Evolutionary conservation across 306 rosid species (phyloP), one percentile per base, ranked within the genome.

Genomic region (Dalbergia cultrata): DNA sequence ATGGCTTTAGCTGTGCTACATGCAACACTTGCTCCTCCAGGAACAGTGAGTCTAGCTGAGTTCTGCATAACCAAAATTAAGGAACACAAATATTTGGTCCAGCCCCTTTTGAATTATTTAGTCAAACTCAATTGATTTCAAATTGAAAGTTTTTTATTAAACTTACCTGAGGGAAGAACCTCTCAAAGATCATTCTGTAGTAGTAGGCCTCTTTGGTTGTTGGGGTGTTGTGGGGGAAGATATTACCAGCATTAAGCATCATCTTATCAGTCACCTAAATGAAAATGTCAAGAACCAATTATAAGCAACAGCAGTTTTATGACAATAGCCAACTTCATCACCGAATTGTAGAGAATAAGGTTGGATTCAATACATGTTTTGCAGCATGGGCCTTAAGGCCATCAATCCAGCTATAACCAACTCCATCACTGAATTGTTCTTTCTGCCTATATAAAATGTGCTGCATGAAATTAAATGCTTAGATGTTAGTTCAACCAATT

Each of bases 401-500:
- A 82, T 96, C 98, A 65, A 96, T 96, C 99, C 99, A 96, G 41
- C 98, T 89, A 67, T 96, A 96, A 50, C 99, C 99, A 34, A 96
- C 99, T 9, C 99, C 98, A 76, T 96, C 98, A 74, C 98, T 96
- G 86, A 93, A 96, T 78, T 96, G 99, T 70, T 96, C 99, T 59
- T 96, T 96, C 84, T 93, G 99, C 79, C 99, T 89, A 68, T 93
- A 96, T 54, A 96, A 82, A 77, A 96, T 94, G 81, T 90, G 93
- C 98, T 96, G 93, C 90, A 79, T 18, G 64, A 76, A 18, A 83
- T 21, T 3, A 31, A 86, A 80, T 14, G 16, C 60, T 58, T 61
- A 63, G 5, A 79, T 70, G 66, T 70, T 79, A 86, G 84, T 79
- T 67, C 67, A 14, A 19, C 37, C 9, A 54, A 26, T 4, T 17